phyloP scores from a whole-genome alignment of 2,329 filamentous ascomycete species.

The Hyphodiscus sp. region DNA sequence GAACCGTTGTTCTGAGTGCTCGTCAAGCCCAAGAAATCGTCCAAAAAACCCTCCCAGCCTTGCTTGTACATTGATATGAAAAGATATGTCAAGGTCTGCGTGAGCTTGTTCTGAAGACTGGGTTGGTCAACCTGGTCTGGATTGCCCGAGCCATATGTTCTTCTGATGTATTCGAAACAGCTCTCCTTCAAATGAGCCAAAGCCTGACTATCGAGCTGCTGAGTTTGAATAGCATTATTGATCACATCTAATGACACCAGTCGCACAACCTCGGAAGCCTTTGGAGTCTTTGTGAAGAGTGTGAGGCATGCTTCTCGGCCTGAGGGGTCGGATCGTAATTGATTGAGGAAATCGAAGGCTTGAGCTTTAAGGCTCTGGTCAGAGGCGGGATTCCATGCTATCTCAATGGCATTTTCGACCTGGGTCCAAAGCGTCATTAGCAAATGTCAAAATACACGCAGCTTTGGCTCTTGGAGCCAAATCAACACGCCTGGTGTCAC shows the following conservation, averaged over 20 bases:
- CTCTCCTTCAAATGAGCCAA: constrained; percentile 73
- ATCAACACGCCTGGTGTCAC: background rate
- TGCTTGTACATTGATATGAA: constrained; percentile 82
- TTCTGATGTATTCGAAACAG: constrained; percentile 72
- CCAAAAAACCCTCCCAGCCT: constrained; percentile 84
- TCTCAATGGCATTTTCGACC: constrained; percentile 93
- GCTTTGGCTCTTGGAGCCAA: background rate
- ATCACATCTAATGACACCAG: constrained; percentile 87
- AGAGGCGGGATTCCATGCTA: constrained; percentile 78
- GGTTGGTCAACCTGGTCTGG: constrained; percentile 60
- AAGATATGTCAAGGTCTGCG: constrained; percentile 89
- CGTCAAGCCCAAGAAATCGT: constrained; percentile 79
- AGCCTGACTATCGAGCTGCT: constrained; percentile 65
- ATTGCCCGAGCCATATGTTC: constrained; percentile 57
- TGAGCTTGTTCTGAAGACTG: constrained; percentile 91
- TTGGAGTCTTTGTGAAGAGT: constrained; percentile 75
- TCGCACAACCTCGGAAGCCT: constrained; percentile 74
- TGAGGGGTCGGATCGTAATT: constrained; percentile 72
- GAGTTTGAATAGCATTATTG: constrained; percentile 82
- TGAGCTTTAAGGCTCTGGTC: constrained; percentile 70
- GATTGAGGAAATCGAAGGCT: constrained; percentile 73
- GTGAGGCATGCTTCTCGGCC: constrained; percentile 86
- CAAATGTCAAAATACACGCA: background rate
- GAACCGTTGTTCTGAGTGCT: constrained; percentile 50
- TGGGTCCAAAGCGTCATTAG: constrained; percentile 37